A percentile compares a stretch with the other conserved stretches of the same genome.
These are phyloP conservation scores for Fistulifera pelliculosa DNA, from an alignment of 108 stramenopile species.

Conservation along the genomic window DNA sequence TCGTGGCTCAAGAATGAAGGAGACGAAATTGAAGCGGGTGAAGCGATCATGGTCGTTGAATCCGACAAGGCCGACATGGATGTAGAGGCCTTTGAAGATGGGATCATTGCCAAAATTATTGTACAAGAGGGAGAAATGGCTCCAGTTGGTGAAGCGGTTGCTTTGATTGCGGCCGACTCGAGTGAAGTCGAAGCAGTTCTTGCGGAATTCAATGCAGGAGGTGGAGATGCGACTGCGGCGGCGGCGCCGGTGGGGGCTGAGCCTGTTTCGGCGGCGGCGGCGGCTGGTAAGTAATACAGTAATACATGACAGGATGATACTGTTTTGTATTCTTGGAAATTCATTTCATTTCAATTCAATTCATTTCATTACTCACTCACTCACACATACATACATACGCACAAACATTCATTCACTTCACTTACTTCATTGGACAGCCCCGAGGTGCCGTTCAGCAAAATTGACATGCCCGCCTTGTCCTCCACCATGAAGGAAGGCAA, in stretches of 20 bases:
- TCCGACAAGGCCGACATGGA: constrained; percentile 86
- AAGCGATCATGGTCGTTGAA: constrained; percentile 88
- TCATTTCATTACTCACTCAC: constrained; percentile 2
- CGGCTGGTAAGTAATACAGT: not conserved
- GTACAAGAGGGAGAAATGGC: constrained; percentile 74
- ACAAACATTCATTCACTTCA: constrained; percentile 71
- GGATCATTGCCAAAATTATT: constrained; percentile 76
- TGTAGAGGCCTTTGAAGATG: constrained; percentile 92
- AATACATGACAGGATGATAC: not conserved
- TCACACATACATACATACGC: constrained; percentile 10
- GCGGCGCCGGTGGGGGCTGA: constrained; percentile 9
- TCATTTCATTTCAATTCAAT: not conserved
- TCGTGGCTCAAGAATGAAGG: constrained; percentile 92
- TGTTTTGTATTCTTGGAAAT: constrained; percentile 3
- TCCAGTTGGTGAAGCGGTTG: constrained; percentile 77
- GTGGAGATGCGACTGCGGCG: constrained; percentile 26
- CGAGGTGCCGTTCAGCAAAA: constrained; percentile 65
- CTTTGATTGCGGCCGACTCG: constrained; percentile 56
- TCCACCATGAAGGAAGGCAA: constrained; percentile 98
- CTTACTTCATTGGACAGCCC: constrained; percentile 22
- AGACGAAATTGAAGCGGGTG: constrained; percentile 82
- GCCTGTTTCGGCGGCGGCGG: constrained; percentile 14
- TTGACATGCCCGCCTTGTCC: constrained; percentile 95
- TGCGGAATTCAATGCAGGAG: constrained; percentile 21
- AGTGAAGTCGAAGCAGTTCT: constrained; percentile 58